Percentiles rank a stretch among this genome's conserved stretches.
phyloP scores from a whole-genome alignment of 345 rosid genomes.

The Eucalyptus sp. region DNA sequence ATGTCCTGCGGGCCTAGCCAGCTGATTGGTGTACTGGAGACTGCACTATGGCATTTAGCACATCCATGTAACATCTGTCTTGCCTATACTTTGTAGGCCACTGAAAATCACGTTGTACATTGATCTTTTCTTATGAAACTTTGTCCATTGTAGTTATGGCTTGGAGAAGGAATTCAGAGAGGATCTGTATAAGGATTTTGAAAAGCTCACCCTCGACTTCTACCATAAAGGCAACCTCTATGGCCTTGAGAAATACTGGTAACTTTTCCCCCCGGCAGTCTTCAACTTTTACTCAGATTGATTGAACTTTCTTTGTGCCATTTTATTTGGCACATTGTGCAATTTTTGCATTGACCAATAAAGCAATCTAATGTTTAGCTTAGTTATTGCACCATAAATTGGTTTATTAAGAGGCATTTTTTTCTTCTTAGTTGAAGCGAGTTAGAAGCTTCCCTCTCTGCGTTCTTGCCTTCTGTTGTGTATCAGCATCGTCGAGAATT shows the following conservation, averaged over 20 bases:
- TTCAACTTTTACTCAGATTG: not conserved
- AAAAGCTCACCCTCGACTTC: constrained; percentile 71
- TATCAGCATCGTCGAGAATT: not conserved
- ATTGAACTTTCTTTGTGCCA: not conserved
- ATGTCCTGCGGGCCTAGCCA: not conserved
- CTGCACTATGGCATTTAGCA: not conserved
- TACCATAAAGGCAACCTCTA: constrained; percentile 70
- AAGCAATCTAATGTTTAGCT: not conserved
- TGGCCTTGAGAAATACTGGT: constrained; percentile 98
- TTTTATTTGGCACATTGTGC: not conserved
- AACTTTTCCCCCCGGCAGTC: not conserved
- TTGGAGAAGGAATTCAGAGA: constrained; percentile 72
- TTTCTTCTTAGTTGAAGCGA: not conserved
- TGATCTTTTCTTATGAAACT: not conserved
- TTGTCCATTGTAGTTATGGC: constrained; percentile 58
- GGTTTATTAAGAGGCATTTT: not conserved
- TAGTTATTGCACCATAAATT: not conserved
- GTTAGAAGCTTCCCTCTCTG: not conserved
- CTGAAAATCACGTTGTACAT: not conserved
- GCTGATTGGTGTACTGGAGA: not conserved
- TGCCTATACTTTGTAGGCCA: not conserved
- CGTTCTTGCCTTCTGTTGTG: not conserved
- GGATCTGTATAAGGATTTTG: constrained; percentile 81
- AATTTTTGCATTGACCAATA: not conserved
- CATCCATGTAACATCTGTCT: not conserved